Evolutionary conservation across 2,329 filamentous ascomycete genomes (phyloP).

Genomic region (Penicillium concentricum): DNA sequence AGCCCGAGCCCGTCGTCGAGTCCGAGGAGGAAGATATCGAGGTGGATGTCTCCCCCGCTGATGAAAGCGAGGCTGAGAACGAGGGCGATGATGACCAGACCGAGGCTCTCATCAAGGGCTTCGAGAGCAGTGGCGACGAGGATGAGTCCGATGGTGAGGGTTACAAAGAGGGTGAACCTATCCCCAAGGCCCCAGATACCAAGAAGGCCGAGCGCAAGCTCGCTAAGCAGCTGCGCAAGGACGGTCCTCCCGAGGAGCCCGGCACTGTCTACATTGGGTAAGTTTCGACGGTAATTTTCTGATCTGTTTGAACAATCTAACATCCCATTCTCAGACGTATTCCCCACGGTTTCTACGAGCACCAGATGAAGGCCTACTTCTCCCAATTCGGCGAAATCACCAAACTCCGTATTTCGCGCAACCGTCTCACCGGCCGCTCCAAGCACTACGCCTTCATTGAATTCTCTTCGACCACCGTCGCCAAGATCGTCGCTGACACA

Average conservation of each 20-base stretch:
- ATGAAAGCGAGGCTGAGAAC: constrained; percentile 27
- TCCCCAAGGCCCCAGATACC: constrained; percentile 45
- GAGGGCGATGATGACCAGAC: constrained; percentile 53
- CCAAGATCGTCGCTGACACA: constrained; percentile 86
- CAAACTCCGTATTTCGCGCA: constrained; percentile 79
- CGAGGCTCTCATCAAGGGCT: constrained; percentile 54
- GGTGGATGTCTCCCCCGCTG: constrained; percentile 17
- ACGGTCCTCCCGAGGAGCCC: constrained; percentile 49
- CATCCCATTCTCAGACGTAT: constrained; percentile 57
- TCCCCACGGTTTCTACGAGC: constrained; percentile 95
- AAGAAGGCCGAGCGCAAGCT: constrained; percentile 53
- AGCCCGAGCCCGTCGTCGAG: constrained; percentile 28
- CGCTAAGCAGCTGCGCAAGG: constrained; percentile 51
- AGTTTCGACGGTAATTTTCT: constrained; percentile 21
- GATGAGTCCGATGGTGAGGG: constrained; percentile 50
- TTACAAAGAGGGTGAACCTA: constrained; percentile 45
- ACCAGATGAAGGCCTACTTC: constrained; percentile 92
- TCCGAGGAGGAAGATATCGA: constrained; percentile 35
- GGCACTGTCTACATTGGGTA: constrained; percentile 84
- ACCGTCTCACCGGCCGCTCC: constrained; percentile 84
- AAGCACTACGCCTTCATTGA: constrained; percentile 97
- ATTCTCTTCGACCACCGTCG: constrained; percentile 74
- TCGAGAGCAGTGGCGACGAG: constrained; percentile 56
- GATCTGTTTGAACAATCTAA: constrained; percentile 14
- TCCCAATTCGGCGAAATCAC: constrained; percentile 84